Evolutionary conservation across 2,329 filamentous ascomycete genomes (phyloP), one percentile per base, ranked within the genome.

Genomic region (Capronia coronata): DNA sequence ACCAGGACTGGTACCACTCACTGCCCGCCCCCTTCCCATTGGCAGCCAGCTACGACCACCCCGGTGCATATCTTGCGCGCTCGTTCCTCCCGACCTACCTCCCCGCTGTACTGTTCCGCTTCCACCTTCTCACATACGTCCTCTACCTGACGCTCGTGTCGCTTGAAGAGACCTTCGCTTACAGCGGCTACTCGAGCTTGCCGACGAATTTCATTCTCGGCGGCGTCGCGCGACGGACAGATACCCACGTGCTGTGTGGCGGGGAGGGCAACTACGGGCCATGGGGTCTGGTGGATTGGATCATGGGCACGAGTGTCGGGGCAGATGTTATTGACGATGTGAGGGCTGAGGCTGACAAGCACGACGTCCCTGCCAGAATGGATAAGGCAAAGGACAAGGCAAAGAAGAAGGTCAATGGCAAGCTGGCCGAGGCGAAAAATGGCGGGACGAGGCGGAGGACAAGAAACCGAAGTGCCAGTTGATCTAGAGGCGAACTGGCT

Each of bases 11-110:
- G 79, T 78, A 80, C 49, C 79, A 83, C 60, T 68, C 68, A 37
- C 63, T 80, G 38, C 61, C 59, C 18, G 64, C 74, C 10, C 77
- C 78, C 0, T 81, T 75, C 61, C 76, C 78, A 13, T 67, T 82
- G 14, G 71, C 74, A 3, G 78, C 78, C 2, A 72, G 76, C 54
- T 82, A 82, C 64, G 79, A 83, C 59, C 79, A 83, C 59, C 79
- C 79, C 0, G 49, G 74, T 7, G 68, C 70, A 35, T 79, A 80
- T 61, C 62, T 82, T 2, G 51, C 81, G 16, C 67, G 67, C 49
- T 71, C 69, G 29, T 81, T 78, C 64, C 47, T 81, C 21, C 79
- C 79, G 1, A 71, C 76, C 4, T 80, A 79, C 59, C 57, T 76
- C 1, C 76, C 79, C 1, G 78, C 78, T 1, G 66, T 76, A 29